phyloP scores from a whole-genome alignment of 352 stramenopile genomes.

The Thalassiosira livingstoniorum region DNA sequence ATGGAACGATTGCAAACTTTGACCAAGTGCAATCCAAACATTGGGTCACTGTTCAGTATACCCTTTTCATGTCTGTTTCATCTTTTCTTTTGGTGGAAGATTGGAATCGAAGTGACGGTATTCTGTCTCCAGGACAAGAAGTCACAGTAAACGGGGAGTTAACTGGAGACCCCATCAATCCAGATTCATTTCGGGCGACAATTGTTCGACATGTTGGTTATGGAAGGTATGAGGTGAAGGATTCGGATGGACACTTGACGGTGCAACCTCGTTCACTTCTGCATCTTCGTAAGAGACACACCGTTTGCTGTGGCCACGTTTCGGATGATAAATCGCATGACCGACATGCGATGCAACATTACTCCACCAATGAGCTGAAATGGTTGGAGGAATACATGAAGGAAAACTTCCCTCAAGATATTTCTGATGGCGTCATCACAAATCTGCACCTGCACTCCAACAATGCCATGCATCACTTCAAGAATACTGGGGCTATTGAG shows the following conservation, averaged over 20 bases:
- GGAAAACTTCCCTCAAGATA: slow-evolving; percentile 30
- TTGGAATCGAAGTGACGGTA: slow-evolving; percentile 21
- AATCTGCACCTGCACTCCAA: slow-evolving; percentile 23
- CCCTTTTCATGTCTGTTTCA: slow-evolving; percentile 27
- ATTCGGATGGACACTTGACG: slow-evolving; percentile 1
- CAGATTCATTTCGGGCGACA: slow-evolving; percentile 23
- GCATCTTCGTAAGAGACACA: not conserved
- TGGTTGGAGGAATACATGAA: slow-evolving; percentile 27
- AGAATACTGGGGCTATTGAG: slow-evolving; percentile 16
- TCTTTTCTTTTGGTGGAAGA: not conserved
- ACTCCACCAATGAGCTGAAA: slow-evolving; percentile 19
- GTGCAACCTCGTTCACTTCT: not conserved
- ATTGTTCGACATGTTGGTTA: slow-evolving; percentile 6
- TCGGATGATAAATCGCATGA: slow-evolving; percentile 37
- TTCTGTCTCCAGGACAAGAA: slow-evolving; percentile 1
- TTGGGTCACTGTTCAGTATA: slow-evolving; percentile 32
- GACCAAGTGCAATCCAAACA: slow-evolving; percentile 29
- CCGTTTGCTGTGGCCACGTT: slow-evolving; percentile 29
- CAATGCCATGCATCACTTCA: slow-evolving; percentile 43
- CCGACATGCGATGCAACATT: slow-evolving; percentile 33
- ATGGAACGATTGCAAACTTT: slow-evolving; percentile 21
- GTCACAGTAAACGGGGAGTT: slow-evolving; percentile 35
- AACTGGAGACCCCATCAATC: not conserved
- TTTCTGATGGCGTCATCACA: slow-evolving; percentile 22
- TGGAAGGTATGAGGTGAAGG: slow-evolving; percentile 17